Evolutionary conservation across 2,329 filamentous ascomycete species (phyloP).

Genomic region (Botrytis aclada): DNA sequence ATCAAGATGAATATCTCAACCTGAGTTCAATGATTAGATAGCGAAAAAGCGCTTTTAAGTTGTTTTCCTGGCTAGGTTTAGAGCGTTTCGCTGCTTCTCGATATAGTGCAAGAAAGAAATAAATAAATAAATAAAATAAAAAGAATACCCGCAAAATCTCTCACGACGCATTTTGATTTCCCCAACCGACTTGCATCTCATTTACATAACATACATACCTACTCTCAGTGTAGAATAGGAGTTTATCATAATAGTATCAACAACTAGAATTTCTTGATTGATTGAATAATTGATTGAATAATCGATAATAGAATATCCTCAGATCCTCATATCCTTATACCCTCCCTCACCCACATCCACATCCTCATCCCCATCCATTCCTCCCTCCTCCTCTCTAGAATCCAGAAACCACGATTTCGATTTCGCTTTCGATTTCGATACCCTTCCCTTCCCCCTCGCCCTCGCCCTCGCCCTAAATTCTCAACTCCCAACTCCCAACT

Average conservation of each 20-base stretch:
- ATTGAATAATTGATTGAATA: no score
- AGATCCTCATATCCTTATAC: no score
- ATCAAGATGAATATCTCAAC: constrained; percentile 15
- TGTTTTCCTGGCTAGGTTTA: not conserved
- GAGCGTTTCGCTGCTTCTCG: not conserved
- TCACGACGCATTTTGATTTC: not conserved
- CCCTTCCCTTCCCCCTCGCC: not conserved
- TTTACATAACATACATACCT: not conserved
- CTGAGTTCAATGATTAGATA: not conserved
- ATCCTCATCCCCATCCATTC: not conserved
- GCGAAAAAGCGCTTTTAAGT: not conserved
- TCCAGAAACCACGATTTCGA: not conserved
- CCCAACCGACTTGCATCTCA: not conserved
- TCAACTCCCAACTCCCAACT: no score
- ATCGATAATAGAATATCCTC: not conserved
- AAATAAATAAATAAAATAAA: not conserved
- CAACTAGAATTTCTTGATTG: no score
- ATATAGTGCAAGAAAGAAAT: not conserved
- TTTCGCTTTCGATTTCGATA: not conserved
- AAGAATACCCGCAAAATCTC: not conserved
- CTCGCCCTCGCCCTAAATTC: not conserved
- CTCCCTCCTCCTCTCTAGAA: not conserved
- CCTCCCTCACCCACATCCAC: not conserved
- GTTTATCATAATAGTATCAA: no score
- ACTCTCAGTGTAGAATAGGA: not conserved